phyloP scores from a whole-genome alignment of 2,329 filamentous ascomycete genomes.

The Verticillium alfalfae region DNA sequence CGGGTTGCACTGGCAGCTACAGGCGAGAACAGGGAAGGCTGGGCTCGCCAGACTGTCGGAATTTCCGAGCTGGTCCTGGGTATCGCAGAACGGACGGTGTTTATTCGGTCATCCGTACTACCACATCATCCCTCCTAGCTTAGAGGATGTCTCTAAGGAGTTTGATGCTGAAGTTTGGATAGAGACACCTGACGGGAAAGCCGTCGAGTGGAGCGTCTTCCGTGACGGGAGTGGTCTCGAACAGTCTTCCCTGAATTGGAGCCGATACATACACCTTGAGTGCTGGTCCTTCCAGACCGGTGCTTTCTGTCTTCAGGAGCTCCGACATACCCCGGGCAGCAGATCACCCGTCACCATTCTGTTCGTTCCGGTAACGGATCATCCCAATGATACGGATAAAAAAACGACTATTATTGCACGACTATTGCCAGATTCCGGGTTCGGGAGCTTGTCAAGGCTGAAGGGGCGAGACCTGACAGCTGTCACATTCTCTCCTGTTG shows the following conservation, averaged over 20 bases:
- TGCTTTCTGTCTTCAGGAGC: not conserved
- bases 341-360: not conserved
- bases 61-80: conserved; percentile 2
- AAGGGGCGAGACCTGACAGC: not conserved
- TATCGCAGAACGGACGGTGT: not conserved
- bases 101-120: not conserved
- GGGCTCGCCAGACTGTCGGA: not conserved
- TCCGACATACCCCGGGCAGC: not conserved
- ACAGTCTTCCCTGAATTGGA: not conserved
- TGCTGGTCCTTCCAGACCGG: not conserved
- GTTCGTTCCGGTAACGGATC: not conserved
- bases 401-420: not conserved
- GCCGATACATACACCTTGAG: not conserved
- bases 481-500: not conserved
- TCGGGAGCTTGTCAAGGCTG: not conserved
- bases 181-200: not conserved
- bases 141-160: not conserved
- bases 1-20: not conserved
- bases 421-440: not conserved
- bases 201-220: not conserved
- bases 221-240: not conserved
- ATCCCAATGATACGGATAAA: not conserved
- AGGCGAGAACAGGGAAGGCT: not conserved
- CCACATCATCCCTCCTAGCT: not conserved
- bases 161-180: not conserved